phyloP scores from a whole-genome alignment of 2,329 filamentous ascomycete species.

The Microdochium bolleyi region DNA sequence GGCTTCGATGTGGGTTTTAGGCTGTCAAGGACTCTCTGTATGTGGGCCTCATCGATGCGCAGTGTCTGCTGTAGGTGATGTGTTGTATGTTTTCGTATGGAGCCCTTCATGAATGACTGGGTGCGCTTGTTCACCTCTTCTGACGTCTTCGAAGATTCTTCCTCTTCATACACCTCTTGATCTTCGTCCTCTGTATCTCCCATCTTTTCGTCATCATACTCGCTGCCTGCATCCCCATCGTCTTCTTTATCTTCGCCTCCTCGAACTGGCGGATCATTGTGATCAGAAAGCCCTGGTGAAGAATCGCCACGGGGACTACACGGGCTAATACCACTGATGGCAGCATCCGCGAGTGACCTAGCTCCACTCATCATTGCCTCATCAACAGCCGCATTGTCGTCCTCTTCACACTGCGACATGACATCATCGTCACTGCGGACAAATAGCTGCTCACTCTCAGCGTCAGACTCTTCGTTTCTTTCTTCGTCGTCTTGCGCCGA shows the following conservation, averaged over 20 bases:
- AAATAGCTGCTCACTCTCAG: constrained; percentile 18
- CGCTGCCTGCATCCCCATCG: constrained; percentile 16
- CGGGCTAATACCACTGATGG: constrained; percentile 2
- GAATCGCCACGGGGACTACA: constrained; percentile 2
- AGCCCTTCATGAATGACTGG: constrained; percentile 41
- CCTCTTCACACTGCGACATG: constrained; percentile 9
- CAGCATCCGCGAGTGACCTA: neutral
- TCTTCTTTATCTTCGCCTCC: constrained; percentile 6
- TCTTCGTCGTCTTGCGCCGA: constrained; percentile 18
- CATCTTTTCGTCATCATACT: constrained; percentile 44
- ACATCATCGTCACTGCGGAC: constrained; percentile 18
- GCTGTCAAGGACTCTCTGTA: neutral
- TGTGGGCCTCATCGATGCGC: constrained; percentile 16
- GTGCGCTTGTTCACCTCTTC: constrained; percentile 32
- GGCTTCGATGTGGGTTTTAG: neutral
- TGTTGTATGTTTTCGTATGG: constrained; percentile 52
- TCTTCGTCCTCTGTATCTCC: constrained; percentile 30
- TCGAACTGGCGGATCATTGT: constrained; percentile 4
- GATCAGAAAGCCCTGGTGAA: constrained; percentile 5
- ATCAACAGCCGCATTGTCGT: constrained; percentile 3
- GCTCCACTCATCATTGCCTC: constrained; percentile 10
- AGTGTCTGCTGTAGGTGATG: constrained; percentile 42
- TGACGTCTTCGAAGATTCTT: constrained; percentile 11
- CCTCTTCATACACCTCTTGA: constrained; percentile 11
- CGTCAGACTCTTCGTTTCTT: constrained; percentile 11